Conservation (phyloP, 305 asterid species). For the Striga hermonthica region DNA sequence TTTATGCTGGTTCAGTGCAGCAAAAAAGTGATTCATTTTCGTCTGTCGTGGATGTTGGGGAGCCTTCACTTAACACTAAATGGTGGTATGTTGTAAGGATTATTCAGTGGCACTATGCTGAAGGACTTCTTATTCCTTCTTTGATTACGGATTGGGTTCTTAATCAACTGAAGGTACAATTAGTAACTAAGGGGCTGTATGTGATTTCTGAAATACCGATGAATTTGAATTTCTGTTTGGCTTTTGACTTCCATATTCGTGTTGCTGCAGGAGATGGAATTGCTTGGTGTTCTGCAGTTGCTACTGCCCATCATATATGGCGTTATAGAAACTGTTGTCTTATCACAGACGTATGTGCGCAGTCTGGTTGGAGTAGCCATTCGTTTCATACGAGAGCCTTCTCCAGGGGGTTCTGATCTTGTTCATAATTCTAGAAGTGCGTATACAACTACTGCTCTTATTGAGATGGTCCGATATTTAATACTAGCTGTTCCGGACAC, state of each 20-base stretch:
- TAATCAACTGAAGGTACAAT: conserved; percentile 84
- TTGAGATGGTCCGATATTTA: conserved; percentile 95
- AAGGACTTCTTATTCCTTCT: conserved; percentile 86
- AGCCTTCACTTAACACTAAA: conserved; percentile 84
- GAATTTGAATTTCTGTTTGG: not conserved
- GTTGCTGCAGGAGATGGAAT: conserved; percentile 74
- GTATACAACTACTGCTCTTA: conserved; percentile 86
- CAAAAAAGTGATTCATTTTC: conserved; percentile 53
- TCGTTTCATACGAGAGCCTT: conserved; percentile 84
- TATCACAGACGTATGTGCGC: conserved; percentile 88
- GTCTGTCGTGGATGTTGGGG: conserved; percentile 57
- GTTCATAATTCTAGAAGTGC: conserved; percentile 94
- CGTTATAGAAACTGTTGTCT: conserved; percentile 79
- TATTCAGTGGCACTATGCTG: conserved; percentile 92
- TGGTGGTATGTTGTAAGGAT: conserved; percentile 99
- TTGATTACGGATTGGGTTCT: conserved; percentile 95
- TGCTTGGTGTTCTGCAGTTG: conserved; percentile 83
- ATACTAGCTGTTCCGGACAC: conserved; percentile 93
- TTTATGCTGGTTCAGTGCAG: conserved; percentile 63
- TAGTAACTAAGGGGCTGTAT: too few species aligned
- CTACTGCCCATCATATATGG: conserved; percentile 92
- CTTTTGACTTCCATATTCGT: not conserved
- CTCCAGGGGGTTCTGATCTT: conserved; percentile 98
- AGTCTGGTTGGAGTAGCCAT: conserved; percentile 67
- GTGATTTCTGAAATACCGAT: not conserved